Base-by-base conservation (phyloP, 164 flowering plant species). In the Sextonia rubra region DNA sequence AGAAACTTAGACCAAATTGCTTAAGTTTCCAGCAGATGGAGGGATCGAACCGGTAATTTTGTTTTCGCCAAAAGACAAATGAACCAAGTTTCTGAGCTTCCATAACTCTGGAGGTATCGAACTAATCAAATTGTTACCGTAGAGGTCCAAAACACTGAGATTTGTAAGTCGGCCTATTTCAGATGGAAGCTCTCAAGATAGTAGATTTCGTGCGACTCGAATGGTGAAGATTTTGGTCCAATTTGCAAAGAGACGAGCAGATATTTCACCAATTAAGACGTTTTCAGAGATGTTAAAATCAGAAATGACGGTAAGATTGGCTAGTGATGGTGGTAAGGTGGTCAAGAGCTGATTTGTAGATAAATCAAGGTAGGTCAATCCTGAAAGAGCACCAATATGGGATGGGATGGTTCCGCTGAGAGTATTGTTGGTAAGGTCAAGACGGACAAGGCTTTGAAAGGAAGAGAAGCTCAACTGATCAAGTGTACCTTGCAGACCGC, bases 11-110 rank as follows among this genome's bases (percentile, higher is more conserved):
- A 25, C 12, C 27, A 76, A 60, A 58, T 76, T 72, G 12, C 72
- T 64, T 60, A 76, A 60, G 23, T 73, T 76, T 65, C 77, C 79
- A 48, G 76, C 44, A 37, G 69, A 58, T 1, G 77, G 23, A 56
- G 30, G 30, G 2, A 27, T 2, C 30, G 30, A 27, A 27, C 30
- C 75, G 17, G 32, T 68, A 24, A 79, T 14, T 22, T 23, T 14
- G 74, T 76, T 1, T 24, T 9, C 12, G 27, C 66, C 23, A 8
- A 63, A 63, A 63, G 9, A 8, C 15, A 68, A 7, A 14, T 12
- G 7, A 17, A 56, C 20, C 32, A 52, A 22, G n/a, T n/a, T n/a
- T n/a, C n/a, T n/a, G n/a, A n/a, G n/a, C n/a, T n/a, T n/a, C n/a
- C n/a, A n/a, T n/a, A n/a, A n/a, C n/a, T n/a, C n/a, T 1, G 77